Base-by-base conservation (phyloP, 169 alveolate species). In the Plasmodium fragile region DNA sequence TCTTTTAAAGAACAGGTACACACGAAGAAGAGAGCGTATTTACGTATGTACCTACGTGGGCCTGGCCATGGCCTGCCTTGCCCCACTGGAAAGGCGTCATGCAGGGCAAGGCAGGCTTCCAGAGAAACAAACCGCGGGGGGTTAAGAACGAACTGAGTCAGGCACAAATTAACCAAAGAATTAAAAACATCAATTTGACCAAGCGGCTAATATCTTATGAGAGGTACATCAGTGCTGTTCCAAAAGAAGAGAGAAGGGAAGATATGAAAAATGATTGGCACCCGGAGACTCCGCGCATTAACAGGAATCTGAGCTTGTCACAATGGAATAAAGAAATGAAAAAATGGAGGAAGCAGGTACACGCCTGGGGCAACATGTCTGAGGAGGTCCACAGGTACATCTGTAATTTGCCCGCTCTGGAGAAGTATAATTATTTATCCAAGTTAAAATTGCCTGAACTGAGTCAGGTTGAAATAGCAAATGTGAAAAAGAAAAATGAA, bases 261-360 rank as follows among this genome's bases (percentile, higher is more conserved):
- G 80, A 78, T 43, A 55, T 95, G 70, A 92, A 94, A 71, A 89
- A 95, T 41, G 92, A 87, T 45, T 95, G 96, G 96, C 97, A 95
- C 81, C 95, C 96, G 0, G 95, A 85, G 75, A 96, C 97, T 4
- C 97, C 97, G 8, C 92, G 95, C 70, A 75, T 92, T 79, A 83
- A 94, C 41, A 82, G 87, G 73, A 65, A 92, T 34, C n/a, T 82
- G 18, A 95, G 96, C 70, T 79, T 93, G 52, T 96, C 97, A 3
- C 96, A 93, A 73, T 96, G 97, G 97, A 96, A 94, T 75, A 79
- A 69, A 41, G 96, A 94, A 84, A 79, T 96, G 22, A 55, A 93
- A 77, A 92, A 92, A 53, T 96, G 97, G 97, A 83, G 97, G 43
- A 95, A 83, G 43, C 92, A 72, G 41, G 82, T 96, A n/a, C 95